Evolutionary conservation across 805 yeast genomes (phyloP), one percentile per base, ranked within the genome.

Genomic region (Saturnispora serradocipensis): DNA sequence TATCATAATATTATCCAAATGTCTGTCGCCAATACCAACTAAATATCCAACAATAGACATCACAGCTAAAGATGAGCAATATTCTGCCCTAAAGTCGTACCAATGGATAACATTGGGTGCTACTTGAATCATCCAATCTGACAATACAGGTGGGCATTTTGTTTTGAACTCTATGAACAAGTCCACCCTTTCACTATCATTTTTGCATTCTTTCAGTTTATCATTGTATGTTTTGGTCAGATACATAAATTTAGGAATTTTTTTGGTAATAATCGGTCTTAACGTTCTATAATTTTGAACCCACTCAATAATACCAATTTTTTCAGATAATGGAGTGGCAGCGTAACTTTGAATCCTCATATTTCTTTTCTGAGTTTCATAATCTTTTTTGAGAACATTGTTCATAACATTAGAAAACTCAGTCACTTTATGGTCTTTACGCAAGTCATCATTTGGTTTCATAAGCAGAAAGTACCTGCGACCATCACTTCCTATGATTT

Each of bases 41-140:
- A 93, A 80, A 63, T 87, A 88, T 0, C 99, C 99, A 5, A 91
- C 96, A 73, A 93, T 88, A 0, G 97, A 89, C 99, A 95, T 93
- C 0, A 91, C 98, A 0, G 97, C 97, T 27, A 86, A 73, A 0
- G 96, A 81, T 50, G 95, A 73, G 0, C 87, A 81, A 63, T 78
- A 95, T 35, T 74, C 72, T 46, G 82, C 83, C 51, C 98, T 70
- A 1, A 91, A 86, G 43, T 75, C 74, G 54, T 88, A 86, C 99
- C 99, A 93, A 1, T 80, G 71, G 7, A 82, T 78, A 0, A 98
- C 96, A 57, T 90, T 96, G 0, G 97, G 88, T 59, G 89, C 91
- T 49, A 80, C 84, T 52, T 88, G 90, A 22, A 88, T 73, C 62
- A 87, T 90, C 97, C 98, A 91, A 48, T 82, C 80, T 59, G 84